Base-by-base conservation (phyloP, 768 basidiomycete genomes). In the Agaricus sinodeliciosus region DNA sequence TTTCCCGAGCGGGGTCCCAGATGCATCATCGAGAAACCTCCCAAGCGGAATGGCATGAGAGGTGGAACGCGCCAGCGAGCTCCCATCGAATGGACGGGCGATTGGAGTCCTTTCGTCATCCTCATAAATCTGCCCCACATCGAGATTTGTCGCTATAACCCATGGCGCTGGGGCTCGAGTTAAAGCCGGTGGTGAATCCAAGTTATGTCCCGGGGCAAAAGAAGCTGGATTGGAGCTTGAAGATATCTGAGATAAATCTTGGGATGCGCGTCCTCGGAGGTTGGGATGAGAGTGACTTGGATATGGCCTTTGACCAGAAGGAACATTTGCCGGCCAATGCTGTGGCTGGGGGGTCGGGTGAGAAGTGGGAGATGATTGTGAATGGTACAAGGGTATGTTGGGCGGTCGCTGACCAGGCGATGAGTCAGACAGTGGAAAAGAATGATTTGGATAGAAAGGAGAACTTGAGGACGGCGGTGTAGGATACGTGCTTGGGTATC, bases 71-170 rank as follows among this genome's bases (percentile, higher is more conserved):
- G 43, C 37, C 44, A 53, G 40, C 36, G 51, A 34, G 25, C 37
- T 36, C 13, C 34, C 27, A 28, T 53, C 51, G 45, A 53, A 53
- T 18, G 51, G 51, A 39, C 63, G 68, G 13, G 67, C 66, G 13
- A 67, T 62, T 11, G 69, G 70, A 8, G 68, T 71, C 36, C 65
- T 63, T 27, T 73, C 71, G 22, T 70, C 68, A 49, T 73, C 71
- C 42, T 67, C 67, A 16, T 50, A 42, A 7, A 56, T 54, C 27
- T 57, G 59, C 37, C 52, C 53, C 16, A 59, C 43, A n/a, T 57
- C 55, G 13, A 63, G 37, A 43, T 55, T 47, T n/a, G 67, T 67
- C 5, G 68, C 59, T 49, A 69, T 62, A 25, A 63, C 60, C 65
- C 64, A 59, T 31, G 58, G 58, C 28, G 56, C 47, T 39, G 53